Conservation (phyloP, 1,139 yeast genomes). For the Hyphopichia pseudoburtonii region DNA sequence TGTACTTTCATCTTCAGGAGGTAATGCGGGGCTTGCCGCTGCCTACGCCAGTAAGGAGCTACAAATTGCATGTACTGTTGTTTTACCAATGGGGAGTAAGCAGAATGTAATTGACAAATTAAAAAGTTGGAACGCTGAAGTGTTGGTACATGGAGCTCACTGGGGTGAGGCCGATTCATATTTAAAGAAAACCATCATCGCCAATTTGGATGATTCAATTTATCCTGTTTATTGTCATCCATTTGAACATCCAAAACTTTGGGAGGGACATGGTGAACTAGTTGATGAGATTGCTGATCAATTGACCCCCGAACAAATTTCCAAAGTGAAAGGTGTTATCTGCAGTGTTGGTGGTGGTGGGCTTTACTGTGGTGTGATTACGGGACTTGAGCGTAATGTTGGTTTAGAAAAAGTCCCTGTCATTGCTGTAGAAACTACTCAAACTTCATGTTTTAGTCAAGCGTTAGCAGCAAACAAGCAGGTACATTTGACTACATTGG, state of each 20-base stretch:
- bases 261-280: constrained; percentile 68
- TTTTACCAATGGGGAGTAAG: constrained; percentile 54
- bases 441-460: constrained; percentile 56
- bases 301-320: constrained; percentile 22
- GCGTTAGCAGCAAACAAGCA: constrained; percentile 48
- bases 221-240: constrained; percentile 68
- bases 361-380: constrained; percentile 59
- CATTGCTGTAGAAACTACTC: constrained; percentile 58
- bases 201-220: constrained; percentile 20
- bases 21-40: constrained; percentile 79
- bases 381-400: constrained; percentile 48
- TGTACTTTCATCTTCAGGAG: constrained; percentile 69
- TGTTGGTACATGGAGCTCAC: constrained; percentile 53
- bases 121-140: constrained; percentile 52
- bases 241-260: constrained; percentile 58
- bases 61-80: constrained; percentile 59
- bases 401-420: constrained; percentile 40
- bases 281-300: constrained; percentile 57
- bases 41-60: constrained; percentile 55
- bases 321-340: constrained; percentile 54
- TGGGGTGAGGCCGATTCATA: constrained; percentile 69
- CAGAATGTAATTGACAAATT: constrained; percentile 26
- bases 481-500: constrained; percentile 44
- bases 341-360: constrained; percentile 82
- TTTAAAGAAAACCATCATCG: constrained; percentile 39